Conservation (phyloP, 768 basidiomycete species). For the Suillus ampliporus region DNA sequence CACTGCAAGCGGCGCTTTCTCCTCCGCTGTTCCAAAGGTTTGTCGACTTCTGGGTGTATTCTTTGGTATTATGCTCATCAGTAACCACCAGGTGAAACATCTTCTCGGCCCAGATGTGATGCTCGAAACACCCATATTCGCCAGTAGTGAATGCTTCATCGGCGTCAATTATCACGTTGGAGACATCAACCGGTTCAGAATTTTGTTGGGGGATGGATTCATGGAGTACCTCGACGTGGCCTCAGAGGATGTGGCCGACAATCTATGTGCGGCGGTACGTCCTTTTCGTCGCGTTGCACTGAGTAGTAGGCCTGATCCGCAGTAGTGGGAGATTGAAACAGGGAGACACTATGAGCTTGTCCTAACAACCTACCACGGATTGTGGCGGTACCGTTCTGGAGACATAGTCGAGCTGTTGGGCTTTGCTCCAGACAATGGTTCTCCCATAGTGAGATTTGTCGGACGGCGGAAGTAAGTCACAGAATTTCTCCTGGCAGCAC, state of each 20-base stretch:
- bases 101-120: conserved; percentile 23
- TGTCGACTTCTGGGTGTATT: background rate
- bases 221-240: conserved; percentile 26
- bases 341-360: conserved; percentile 27
- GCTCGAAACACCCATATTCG: conserved; percentile 16
- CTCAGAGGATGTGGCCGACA: conserved; percentile 15
- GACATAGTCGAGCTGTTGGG: too few relatives aligned
- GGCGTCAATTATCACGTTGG: conserved; percentile 5
- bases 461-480: too few relatives aligned
- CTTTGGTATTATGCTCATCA: background rate
- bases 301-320: conserved; percentile 6
- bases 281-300: background rate
- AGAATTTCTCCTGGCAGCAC: too few relatives aligned
- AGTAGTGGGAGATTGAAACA: conserved; percentile 20
- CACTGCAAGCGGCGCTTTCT: conserved; percentile 27
- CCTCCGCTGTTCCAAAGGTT: conserved; percentile 23
- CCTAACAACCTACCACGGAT: conserved; percentile 10
- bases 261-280: conserved; percentile 25
- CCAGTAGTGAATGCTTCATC: conserved; percentile 17
- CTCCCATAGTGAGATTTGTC: too few relatives aligned
- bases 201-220: conserved; percentile 11
- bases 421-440: too few relatives aligned
- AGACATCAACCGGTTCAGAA: conserved; percentile 22
- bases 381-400: too few relatives aligned
- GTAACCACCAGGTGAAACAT: conserved; percentile 17